Base-by-base conservation (phyloP, 108 stramenopile species). In the Pseudonitzschia delicatissima region DNA sequence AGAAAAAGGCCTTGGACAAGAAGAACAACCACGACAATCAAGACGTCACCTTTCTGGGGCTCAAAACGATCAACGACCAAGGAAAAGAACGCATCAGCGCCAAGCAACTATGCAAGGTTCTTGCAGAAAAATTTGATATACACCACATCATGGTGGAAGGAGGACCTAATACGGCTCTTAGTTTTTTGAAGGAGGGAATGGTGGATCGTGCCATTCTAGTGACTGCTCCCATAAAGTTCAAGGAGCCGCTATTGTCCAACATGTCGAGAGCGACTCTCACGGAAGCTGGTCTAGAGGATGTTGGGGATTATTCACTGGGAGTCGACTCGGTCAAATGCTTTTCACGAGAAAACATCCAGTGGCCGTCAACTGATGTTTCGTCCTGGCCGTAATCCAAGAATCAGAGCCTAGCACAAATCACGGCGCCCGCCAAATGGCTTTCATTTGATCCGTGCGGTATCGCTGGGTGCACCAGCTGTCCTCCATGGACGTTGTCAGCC, bases 391-490 rank as follows among this genome's bases (percentile, higher is more conserved):
- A 45, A 73, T 51, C 32, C 6, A 17, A 13, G 6, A 27, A 65
- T 13, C 23, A 29, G 25, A 49, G 5, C 5, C 13, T 27, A 7
- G 23, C 7, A 11, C 7, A 13, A 20, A 42, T 61, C 34, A 80
- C 39, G 64, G 82, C 64, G 71, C 75, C 62, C 68, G 81, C 98
- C 98, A 99, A 5, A 91, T 78, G 11, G 92, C 81, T 51, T 92
- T 69, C 12, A 96, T 91, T 35, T 91, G 90, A 79, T 99, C 97
- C 4, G 98, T 98, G 33, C 97, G 78, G 81, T 82, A 99, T 53
- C 98, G 72, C 68, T 99, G 98, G 18, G 88, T 96, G 57, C 96
- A 98, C 45, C 78, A 75, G 31, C 92, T 90, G 11, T 97, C 97
- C 53, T 90, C 73, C 60, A 99, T 44, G 17, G 82, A 51, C 0